phyloP scores from a whole-genome alignment of 2,329 filamentous ascomycete species.

The Simplicillium aogashimaense region DNA sequence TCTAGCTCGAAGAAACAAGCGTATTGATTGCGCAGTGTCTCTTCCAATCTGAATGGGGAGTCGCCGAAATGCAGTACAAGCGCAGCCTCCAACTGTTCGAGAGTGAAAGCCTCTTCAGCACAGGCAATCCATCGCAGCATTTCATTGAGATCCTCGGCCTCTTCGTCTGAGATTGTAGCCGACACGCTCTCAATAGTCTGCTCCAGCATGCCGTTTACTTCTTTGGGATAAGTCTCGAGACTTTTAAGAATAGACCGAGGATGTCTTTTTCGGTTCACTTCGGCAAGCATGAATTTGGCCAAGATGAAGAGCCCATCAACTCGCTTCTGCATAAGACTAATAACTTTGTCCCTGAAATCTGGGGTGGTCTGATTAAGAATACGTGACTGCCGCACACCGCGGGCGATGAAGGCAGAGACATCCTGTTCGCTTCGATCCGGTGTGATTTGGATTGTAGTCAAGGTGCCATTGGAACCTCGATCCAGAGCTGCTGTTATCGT shows the following conservation, averaged over 20 bases:
- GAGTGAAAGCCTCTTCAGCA: slow-evolving; percentile 29
- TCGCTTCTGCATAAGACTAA: slow-evolving; percentile 26
- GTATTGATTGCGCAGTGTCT: slow-evolving; percentile 32
- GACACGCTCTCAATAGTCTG: slow-evolving; percentile 31
- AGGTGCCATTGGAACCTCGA: slow-evolving; percentile 16
- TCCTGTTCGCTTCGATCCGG: slow-evolving; percentile 30
- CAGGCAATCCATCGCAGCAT: slow-evolving; percentile 35
- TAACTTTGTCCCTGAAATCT: slow-evolving; percentile 25
- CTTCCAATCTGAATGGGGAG: slow-evolving; percentile 27
- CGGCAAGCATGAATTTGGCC: slow-evolving; percentile 39
- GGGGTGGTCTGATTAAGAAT: slow-evolving; percentile 21
- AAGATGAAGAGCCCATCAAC: slow-evolving; percentile 38
- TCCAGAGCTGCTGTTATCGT: slow-evolving; percentile 23
- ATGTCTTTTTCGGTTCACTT: slow-evolving; percentile 33
- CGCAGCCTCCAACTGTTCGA: slow-evolving; percentile 32
- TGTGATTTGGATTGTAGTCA: slow-evolving; percentile 30
- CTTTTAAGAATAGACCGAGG: slow-evolving; percentile 32
- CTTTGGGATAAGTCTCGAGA: slow-evolving; percentile 31
- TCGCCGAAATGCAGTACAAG: slow-evolving; percentile 32
- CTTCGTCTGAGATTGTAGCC: slow-evolving; percentile 24
- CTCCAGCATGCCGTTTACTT: slow-evolving; percentile 30
- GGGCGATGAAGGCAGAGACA: slow-evolving; percentile 29
- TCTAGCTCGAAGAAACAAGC: slow-evolving; percentile 35
- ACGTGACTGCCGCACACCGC: slow-evolving; percentile 27
- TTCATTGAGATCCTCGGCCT: slow-evolving; percentile 33